Base-by-base conservation (phyloP, 805 yeast species). In the Candida multigemmis region DNA sequence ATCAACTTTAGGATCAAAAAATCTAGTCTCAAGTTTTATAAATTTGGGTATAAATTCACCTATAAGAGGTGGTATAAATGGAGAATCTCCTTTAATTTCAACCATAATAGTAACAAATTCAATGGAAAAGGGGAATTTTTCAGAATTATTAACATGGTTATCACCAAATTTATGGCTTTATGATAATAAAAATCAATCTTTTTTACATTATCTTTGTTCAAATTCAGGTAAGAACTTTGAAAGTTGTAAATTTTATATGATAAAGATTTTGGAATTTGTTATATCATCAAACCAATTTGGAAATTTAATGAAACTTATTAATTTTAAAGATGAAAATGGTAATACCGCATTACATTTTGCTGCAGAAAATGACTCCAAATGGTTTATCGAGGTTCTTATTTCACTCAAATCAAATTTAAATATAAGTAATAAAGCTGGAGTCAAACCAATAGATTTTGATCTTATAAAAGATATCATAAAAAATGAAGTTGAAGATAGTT, bases 371-470 rank as follows among this genome's bases (percentile, higher is more conserved):
- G 65, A 57, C 20, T 42, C 48, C 10, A 45, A 41, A 30, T 61
- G 67, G 67, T 48, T 59, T 25, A 42, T 60, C 18, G 51, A 46
- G 19, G 21, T 61, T 3, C 44, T 61, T 12, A 32, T 60, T 14
- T 52, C 45, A 26, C 44, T 61, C 12, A 46, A 45, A 11, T 65
- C 67, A 1, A 60, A 87, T 46, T 73, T 82, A 4, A 65, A 65
- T 18, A 66, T 84, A 25, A 72, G 84, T 4, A 91, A 91, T 48
- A 79, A 82, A 26, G 80, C 89, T 4, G 96, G 96, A 1, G 66
- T 89, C 18, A 73, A 81, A 34, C 94, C 97, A 3, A 56, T 66
- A 9, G 97, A 91, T 54, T 89, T 82, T 54, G 94, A 94, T 23
- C 74, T 80, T 28, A 71, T 66, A 23, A 55, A 71, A 24, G 65